Evolutionary conservation across 768 basidiomycete genomes (phyloP), one percentile per base, ranked within the genome.

Genomic region (Collybia nuda): DNA sequence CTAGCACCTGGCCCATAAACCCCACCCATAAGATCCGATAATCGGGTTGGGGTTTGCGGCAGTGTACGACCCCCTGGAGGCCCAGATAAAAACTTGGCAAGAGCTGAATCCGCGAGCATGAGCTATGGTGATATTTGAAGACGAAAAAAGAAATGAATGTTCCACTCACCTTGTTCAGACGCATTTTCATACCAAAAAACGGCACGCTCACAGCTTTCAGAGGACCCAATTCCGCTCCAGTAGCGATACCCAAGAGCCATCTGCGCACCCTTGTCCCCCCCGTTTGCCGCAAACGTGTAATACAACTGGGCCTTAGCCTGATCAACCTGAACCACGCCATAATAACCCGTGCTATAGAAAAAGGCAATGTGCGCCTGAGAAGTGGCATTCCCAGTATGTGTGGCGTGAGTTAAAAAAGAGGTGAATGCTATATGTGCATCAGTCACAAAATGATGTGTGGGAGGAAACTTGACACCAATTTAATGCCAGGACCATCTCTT

Each of bases 1-100:
- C 93, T 95, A 2, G 96, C 93, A 42, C 96, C 94, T 14, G 90
- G 89, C 2, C 97, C 97, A 62, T 88, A 98, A n/a, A 91, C 82
- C 5, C 97, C 97, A 14, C 96, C 97, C 7, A 76, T 83, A 3
- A 96, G 77, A 67, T 98, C 97, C 1, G 95, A 96, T 2, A 98
- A 72, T 5, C 86, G 78, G 0, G 90, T 88, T 15, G 90, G 75
- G 0, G 89, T 86, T 42, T 89, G 82, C 0, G 93, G 91, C 2
- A 99, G 74, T 0, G 90, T 90, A 8, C 83, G 77, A 4, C 97
- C 97, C 5, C 94, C 95, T 2, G 94, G 93, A 19, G 97, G 93
- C 6, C 97, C 96, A 1, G 88, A 78, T 32, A 84, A 62, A 65
- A 89, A 97, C 48, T 80, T 81, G 3, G 74, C 78, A 79, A 97